Evolutionary conservation across 352 stramenopile species (phyloP).

Genomic region (Globisporangium camurandrum): DNA sequence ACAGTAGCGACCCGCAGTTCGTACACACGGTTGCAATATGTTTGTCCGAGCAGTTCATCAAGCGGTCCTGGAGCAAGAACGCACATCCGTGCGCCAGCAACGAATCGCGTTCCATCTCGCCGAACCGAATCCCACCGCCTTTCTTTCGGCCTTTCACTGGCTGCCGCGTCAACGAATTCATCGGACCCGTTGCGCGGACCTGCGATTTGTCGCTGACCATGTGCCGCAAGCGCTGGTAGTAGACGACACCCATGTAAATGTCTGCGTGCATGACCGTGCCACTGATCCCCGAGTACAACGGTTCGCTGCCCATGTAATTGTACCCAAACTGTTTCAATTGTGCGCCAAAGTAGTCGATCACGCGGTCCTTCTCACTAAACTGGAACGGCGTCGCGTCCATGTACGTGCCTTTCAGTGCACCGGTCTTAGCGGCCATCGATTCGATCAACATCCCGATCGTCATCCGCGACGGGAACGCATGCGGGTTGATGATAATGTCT

Average conservation of each 20-base stretch:
- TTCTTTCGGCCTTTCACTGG: constrained; percentile 99
- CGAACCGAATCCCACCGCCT: constrained; percentile 98
- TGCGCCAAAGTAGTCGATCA: constrained; percentile 99
- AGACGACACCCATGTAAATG: constrained; percentile 99
- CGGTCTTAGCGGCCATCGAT: constrained; percentile 99
- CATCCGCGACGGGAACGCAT: constrained; percentile 98
- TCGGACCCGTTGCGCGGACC: constrained; percentile 96
- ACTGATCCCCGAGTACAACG: constrained; percentile 98
- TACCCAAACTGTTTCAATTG: constrained; percentile 95
- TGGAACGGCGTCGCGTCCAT: constrained; percentile 99
- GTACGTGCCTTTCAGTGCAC: constrained; percentile 95
- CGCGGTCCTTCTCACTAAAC: constrained; percentile 97
- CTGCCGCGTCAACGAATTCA: constrained; percentile 99
- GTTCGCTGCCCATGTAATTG: constrained; percentile 99
- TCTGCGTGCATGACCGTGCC: constrained; percentile 98
- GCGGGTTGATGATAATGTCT: constrained; percentile 99
- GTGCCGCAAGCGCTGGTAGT: constrained; percentile 99
- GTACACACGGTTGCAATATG: constrained; percentile 97
- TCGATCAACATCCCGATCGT: constrained; percentile 96
- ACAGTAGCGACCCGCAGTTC: constrained; percentile 85
- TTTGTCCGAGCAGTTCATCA: constrained; percentile 99
- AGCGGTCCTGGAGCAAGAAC: constrained; percentile 94
- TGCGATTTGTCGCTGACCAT: constrained; percentile 99
- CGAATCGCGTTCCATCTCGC: constrained; percentile 99
- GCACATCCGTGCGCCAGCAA: constrained; percentile 96